phyloP scores from a whole-genome alignment of 345 rosid species.

The Camelina sativa region DNA sequence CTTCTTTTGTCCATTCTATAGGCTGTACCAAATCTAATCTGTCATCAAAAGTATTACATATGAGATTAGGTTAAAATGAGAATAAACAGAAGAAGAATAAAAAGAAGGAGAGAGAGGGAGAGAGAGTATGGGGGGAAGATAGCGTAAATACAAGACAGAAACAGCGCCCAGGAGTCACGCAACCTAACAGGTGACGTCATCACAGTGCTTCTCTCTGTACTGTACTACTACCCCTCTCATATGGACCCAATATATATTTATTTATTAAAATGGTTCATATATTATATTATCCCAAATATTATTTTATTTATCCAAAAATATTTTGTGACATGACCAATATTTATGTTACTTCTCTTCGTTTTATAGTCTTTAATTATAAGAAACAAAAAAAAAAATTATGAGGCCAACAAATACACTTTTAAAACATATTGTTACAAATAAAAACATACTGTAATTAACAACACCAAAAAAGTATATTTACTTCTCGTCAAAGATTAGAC shows the following conservation, averaged over 20 bases:
- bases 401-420: neutral
- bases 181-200: constrained; percentile 46
- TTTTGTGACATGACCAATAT: neutral
- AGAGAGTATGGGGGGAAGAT: constrained; percentile 27
- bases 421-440: too few species aligned
- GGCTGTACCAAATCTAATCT: neutral
- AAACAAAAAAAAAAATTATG: neutral
- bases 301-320: too few species aligned
- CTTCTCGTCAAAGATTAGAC: neutral
- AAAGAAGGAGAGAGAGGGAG: neutral
- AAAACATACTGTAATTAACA: too few species aligned
- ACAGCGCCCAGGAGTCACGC: constrained; percentile 52
- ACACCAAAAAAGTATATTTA: neutral
- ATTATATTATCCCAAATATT: neutral
- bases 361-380: neutral
- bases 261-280: too few species aligned
- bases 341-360: neutral
- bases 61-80: neutral
- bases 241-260: neutral
- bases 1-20: too few species aligned
- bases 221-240: constrained; percentile 25
- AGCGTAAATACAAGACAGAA: constrained; percentile 29
- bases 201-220: constrained; percentile 36
- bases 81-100: neutral
- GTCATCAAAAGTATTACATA: neutral